A percentile compares a stretch with the other conserved stretches of the same genome.
These are phyloP conservation scores for Trypanosoma vivax DNA, from an alignment of 208 protist genomes.

Conservation along the genomic window DNA sequence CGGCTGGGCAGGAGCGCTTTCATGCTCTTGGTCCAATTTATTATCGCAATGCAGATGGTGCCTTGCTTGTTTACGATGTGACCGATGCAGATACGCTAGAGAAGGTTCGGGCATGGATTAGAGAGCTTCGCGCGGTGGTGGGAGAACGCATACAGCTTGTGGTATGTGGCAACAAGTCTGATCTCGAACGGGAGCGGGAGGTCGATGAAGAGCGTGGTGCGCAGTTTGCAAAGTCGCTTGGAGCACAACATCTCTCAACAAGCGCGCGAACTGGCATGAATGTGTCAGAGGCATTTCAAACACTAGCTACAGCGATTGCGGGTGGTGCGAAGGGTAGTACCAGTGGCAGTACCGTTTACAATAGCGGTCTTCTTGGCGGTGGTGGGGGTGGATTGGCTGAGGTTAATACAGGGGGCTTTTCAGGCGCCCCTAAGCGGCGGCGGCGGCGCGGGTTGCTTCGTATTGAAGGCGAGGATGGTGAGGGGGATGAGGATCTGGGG, in stretches of 20 bases:
- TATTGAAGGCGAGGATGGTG: slow-evolving; percentile 27
- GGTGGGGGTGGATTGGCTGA: background rate
- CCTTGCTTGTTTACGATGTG: slow-evolving; percentile 94
- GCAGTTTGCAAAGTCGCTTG: slow-evolving; percentile 46
- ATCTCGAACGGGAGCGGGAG: slow-evolving; percentile 69
- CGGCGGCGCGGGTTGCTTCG: slow-evolving; percentile 27
- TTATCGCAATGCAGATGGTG: slow-evolving; percentile 77
- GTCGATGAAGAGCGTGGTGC: slow-evolving; percentile 62
- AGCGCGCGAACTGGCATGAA: slow-evolving; percentile 68
- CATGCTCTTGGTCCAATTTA: slow-evolving; percentile 83
- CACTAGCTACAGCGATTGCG: slow-evolving; percentile 45
- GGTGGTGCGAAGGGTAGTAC: background rate
- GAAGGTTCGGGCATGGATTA: slow-evolving; percentile 93
- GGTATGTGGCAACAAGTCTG: slow-evolving; percentile 93
- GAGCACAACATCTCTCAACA: slow-evolving; percentile 57
- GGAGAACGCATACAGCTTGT: slow-evolving; percentile 87
- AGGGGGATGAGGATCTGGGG: slow-evolving; percentile 11
- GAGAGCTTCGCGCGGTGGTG: slow-evolving; percentile 89
- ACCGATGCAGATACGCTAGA: slow-evolving; percentile 90
- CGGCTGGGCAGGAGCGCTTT: slow-evolving; percentile 76
- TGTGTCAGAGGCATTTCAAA: slow-evolving; percentile 61
- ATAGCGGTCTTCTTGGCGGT: background rate
- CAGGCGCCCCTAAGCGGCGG: slow-evolving; percentile 16
- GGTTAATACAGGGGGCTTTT: background rate
- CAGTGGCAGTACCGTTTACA: background rate